Conservation (phyloP, 371 early-diverging fungal species). For the Sporodiniella umbellata region DNA sequence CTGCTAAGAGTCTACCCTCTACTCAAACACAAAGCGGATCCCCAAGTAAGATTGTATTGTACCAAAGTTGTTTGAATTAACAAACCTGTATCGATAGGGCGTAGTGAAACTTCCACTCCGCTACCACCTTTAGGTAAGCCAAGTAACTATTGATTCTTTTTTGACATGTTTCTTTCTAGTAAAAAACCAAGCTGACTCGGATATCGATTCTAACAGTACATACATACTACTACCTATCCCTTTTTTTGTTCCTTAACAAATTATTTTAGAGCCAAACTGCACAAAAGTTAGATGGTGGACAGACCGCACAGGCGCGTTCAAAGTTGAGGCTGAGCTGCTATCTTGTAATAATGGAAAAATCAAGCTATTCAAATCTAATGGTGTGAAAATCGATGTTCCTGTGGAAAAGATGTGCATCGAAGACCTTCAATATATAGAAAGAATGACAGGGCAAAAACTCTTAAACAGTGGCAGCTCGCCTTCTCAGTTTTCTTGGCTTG, state of each 20-base stretch:
- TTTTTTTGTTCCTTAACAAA: background rate
- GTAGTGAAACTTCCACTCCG: conserved; percentile 24
- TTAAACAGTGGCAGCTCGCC: conserved; percentile 51
- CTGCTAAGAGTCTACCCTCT: background rate
- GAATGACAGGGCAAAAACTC: conserved; percentile 45
- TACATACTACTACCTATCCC: background rate
- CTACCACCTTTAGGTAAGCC: conserved; percentile 10
- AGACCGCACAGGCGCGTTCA: conserved; percentile 87
- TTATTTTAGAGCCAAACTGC: conserved; percentile 38
- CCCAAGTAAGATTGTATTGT: background rate
- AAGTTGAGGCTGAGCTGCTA: conserved; percentile 87
- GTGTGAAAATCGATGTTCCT: conserved; percentile 91
- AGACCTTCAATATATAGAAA: conserved; percentile 67
- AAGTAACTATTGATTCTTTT: background rate
- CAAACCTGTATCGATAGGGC: conserved; percentile 2
- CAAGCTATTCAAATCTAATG: conserved; percentile 88
- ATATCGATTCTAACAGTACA: conserved; percentile 6
- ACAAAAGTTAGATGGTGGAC: conserved; percentile 82
- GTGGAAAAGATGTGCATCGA: conserved; percentile 77
- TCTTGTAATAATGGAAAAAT: conserved; percentile 77
- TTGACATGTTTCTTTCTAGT: background rate
- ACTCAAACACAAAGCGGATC: background rate
- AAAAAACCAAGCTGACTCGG: background rate
- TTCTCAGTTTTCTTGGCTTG: conserved; percentile 74
- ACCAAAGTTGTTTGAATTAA: background rate